Percentiles rank a stretch among this genome's conserved stretches.
Conservation (phyloP, 306 rosid species). For the Lagenaria siceraria region DNA sequence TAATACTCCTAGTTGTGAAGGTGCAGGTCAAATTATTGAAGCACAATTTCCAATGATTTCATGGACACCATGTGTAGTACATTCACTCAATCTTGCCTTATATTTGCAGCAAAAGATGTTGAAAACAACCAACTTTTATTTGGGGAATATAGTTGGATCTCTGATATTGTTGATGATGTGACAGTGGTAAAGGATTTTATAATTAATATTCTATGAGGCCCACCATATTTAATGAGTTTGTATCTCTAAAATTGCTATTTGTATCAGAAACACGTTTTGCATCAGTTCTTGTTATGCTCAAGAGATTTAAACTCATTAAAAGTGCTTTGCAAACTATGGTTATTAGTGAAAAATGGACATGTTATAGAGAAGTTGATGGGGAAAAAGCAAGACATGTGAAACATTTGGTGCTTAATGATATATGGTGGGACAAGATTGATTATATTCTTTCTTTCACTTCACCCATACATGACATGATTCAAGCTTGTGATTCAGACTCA, state of each 20-base stretch:
- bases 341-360: neutral
- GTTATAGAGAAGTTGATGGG: neutral
- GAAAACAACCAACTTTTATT: neutral
- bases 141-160: neutral
- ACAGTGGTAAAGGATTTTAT: neutral
- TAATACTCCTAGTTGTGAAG: neutral
- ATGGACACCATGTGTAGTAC: neutral
- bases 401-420: neutral
- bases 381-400: neutral
- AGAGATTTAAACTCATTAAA: neutral
- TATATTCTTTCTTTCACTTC: neutral
- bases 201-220: neutral
- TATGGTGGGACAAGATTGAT: neutral
- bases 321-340: neutral
- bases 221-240: neutral
- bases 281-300: neutral
- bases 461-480: neutral
- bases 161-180: neutral
- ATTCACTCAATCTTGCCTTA: neutral
- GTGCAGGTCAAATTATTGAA: neutral
- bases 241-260: neutral
- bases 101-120: neutral
- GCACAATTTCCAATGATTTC: neutral
- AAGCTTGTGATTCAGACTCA: neutral
- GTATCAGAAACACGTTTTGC: neutral